Evolutionary conservation across 2,329 filamentous ascomycete genomes (phyloP), one percentile per base, ranked within the genome.

Genomic region (Fusarium acutatum): DNA sequence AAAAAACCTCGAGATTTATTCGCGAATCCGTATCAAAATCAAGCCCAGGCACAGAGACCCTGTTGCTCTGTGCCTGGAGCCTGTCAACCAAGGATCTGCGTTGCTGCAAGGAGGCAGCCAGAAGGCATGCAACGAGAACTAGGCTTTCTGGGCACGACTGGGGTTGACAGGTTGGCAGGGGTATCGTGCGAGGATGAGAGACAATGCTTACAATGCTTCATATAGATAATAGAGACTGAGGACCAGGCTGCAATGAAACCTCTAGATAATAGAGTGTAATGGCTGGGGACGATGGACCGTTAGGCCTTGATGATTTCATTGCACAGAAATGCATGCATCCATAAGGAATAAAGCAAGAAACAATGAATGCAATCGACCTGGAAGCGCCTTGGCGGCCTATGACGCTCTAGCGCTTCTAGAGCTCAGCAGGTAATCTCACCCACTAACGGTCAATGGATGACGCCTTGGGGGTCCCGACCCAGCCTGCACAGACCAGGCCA

Each of bases 371-470:
- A 59, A 62, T 60, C 50, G 50, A 59, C 70, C 57, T 60, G 52
- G 43, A 54, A 59, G 47, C 57, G 61, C 35, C 66, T 67, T 67
- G 71, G 47, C 64, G 59, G 41, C 47, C 53, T 60, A 67, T 73
- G 71, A 73, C 61, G 70, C 67, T 50, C 38, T 73, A 64, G 71
- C 66, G 71, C 73, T 73, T 71, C 41, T 54, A 64, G 64, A 70
- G 72, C 57, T 62, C 47, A 64, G 46, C 38, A 59, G 47, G 50
- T 35, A 67, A 60, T 73, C 60, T 68, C 58, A 62, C 52, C 62
- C 52, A 46, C 64, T 66, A 70, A 71, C 62, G 40, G 58, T 60
- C 60, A 67, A 44, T 71, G 71, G 66, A 67, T 71, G 71, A 72
- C 57, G 57, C 28, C n/a, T 32, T 28, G 37, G 40, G 50, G 34